phyloP scores from a whole-genome alignment of 2,329 filamentous ascomycete species.

The Trichoderma oligosporum region DNA sequence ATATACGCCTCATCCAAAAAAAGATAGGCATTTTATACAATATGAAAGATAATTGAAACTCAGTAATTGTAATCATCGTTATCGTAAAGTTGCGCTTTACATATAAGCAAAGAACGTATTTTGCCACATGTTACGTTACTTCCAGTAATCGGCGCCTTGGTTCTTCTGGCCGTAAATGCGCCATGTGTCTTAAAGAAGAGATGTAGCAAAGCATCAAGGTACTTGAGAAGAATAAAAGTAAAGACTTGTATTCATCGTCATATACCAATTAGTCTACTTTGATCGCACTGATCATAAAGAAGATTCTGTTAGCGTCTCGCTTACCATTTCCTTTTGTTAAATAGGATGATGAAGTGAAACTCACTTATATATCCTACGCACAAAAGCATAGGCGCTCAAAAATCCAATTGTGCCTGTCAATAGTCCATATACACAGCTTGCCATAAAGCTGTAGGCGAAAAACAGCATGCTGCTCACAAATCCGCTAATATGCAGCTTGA shows the following conservation, averaged over 20 bases:
- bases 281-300: constrained; percentile 41
- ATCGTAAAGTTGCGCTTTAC: neutral
- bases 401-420: constrained; percentile 82
- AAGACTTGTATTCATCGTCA: neutral
- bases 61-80: neutral
- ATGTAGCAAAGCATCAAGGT: neutral
- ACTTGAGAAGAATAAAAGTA: neutral
- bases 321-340: neutral
- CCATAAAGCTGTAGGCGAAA: constrained; percentile 80
- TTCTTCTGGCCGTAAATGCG: no score
- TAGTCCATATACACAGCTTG: constrained; percentile 75
- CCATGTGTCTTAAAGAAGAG: neutral
- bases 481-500: constrained; percentile 75
- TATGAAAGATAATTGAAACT: neutral
- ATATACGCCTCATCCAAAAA: no score
- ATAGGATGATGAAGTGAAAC: constrained; percentile 30
- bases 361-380: constrained; percentile 77
- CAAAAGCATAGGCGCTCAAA: constrained; percentile 77
- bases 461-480: constrained; percentile 77
- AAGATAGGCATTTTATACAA: neutral
- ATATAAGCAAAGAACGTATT: neutral
- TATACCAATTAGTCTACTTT: constrained; percentile 43
- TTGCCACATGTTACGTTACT: no score
- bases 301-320: neutral
- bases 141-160: no score